Base-by-base conservation (phyloP, 768 basidiomycete genomes). In the Auriscalpium vulgare region DNA sequence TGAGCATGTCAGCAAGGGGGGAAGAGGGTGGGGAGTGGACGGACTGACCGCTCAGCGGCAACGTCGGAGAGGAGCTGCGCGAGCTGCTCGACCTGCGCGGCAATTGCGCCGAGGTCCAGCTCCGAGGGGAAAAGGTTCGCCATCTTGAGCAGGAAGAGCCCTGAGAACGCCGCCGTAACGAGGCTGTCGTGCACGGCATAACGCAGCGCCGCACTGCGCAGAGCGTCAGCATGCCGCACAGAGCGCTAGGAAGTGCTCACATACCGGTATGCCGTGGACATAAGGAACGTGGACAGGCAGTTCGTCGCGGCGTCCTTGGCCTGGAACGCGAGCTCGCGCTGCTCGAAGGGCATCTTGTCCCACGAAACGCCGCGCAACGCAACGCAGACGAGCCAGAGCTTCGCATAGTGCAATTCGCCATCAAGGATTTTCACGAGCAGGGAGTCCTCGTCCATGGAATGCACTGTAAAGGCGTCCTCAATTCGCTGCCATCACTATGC, bases 271-370 rank as follows among this genome's bases (percentile, higher is more conserved):
- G 88, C 86, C 5, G 82, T 76, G 17, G 88, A 90, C 54, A 82
- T 83, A 61, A 95, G 75, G 71, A 95, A 93, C 51, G 90, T 87
- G 47, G 86, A 80, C 45, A 97, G 72, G 67, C 91, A 94, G 60
- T 84, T 84, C 37, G 87, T 83, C 5, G 94, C 94, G 0, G 93
- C 88, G 65, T 95, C 91, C 72, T 94, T 95, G 29, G 93, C 94
- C 65, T 95, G 90, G 75, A 95, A 95, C 3, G 93, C 93, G 47
- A 95, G 78, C 68, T 95, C 94, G 40, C 92, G 85, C 66, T 95
- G 94, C 69, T 97, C 94, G 58, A 89, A 91, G 4, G 91, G 84
- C 87, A 97, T 91, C 71, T 93, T 94, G 66, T 97, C 93, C 94
- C 93, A 97, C 5, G 89, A 83, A 23, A 88, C 89, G 16, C 94